Evolutionary conservation across 192 early-diverging fungal species (phyloP), one percentile per base, ranked within the genome.

Genomic region (Entomortierella beljakovae): DNA sequence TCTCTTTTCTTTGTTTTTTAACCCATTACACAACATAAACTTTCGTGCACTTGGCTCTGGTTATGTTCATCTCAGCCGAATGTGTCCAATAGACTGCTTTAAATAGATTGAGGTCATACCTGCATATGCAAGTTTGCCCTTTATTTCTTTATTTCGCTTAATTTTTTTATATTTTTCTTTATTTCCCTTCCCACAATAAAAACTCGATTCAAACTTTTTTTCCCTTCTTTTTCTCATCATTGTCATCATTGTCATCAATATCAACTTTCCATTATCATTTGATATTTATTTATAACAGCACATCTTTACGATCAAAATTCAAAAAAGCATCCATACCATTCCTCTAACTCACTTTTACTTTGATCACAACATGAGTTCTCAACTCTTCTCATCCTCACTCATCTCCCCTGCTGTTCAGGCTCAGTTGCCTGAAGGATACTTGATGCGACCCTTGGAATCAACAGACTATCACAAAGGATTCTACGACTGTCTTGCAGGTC

Each of bases 381-480:
- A 61, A 25, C 49, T 80, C 60, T 83, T 83, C 61, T 46, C 68
- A 10, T 25, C 70, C 46, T 46, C 75, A 63, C 85, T 94, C 56
- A 94, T 96, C 75, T 95, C 93, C 46, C 50, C 85, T 18, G 77
- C 89, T 4, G 86, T 93, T 9, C 84, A 81, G 49, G 82, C 72
- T 6, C 61, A 80, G 33, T 81, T 96, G 32, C 90, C 91, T 25
- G 69, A 77, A 22, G 92, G 90, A 48, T 94, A 94, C 80, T 59
- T 82, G 6, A 75, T 97, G 22, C 85, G 97, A 7, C 95, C 97
- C 0, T 87, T 98, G 22, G 86, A 86, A 62, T 72, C 85, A 38
- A 82, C 85, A 15, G 97, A 98, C 82, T 96, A 90, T 76, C 85
- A 90, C 75, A 96, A 94, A 77, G 94, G 90, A 29, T 77, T 85